Evolutionary conservation across 1,284 basidiomycete species (phyloP).

Genomic region (Cutaneotrichosporon cutaneum): DNA sequence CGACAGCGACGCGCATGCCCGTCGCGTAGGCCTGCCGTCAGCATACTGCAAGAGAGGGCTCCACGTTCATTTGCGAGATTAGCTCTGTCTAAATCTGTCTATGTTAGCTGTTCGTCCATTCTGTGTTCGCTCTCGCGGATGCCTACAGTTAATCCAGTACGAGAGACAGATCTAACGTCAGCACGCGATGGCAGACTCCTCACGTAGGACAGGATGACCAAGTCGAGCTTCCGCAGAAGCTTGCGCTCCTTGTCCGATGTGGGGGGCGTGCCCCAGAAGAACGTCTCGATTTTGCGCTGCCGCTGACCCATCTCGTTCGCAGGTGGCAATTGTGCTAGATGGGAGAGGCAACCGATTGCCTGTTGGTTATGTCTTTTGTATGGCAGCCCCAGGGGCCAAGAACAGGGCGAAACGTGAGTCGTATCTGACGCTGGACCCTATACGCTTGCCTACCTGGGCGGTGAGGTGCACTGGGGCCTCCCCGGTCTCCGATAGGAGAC

Average conservation of each 20-base stretch:
- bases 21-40: neutral
- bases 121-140: no score
- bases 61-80: neutral
- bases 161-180: constrained; percentile 15
- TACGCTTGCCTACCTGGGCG: no score
- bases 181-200: neutral
- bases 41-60: no score
- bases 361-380: neutral
- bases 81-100: neutral
- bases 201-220: constrained; percentile 41
- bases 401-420: neutral
- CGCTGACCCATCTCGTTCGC: constrained; percentile 24
- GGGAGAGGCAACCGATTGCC: neutral
- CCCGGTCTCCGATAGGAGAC: no score
- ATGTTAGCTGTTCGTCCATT: no score
- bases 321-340: neutral
- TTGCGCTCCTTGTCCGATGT: constrained; percentile 34
- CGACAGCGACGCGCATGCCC: neutral
- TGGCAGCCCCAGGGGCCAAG: neutral
- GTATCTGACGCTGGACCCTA: neutral
- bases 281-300: constrained; percentile 34
- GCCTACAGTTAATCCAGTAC: constrained; percentile 29
- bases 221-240: constrained; percentile 41
- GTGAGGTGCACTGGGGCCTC: no score
- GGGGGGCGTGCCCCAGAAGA: constrained; percentile 42